Evolutionary conservation across 208 protist species (phyloP), one percentile per base, ranked within the genome.

Genomic region (Leishmania amazonensis): DNA sequence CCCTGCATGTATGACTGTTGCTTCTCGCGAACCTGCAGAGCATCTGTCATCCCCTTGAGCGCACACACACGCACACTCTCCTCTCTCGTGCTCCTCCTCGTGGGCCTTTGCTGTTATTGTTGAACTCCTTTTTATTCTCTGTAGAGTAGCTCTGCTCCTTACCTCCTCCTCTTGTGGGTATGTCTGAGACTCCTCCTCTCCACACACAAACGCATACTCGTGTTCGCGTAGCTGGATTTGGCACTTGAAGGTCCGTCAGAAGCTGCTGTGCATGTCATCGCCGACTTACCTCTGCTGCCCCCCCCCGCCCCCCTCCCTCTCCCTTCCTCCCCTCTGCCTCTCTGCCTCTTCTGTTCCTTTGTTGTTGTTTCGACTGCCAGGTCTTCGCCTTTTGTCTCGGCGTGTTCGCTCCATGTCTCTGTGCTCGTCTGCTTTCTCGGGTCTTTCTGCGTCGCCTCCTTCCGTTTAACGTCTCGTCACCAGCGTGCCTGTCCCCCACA

Each of bases 1-100:
- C 38, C 70, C 49, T 76, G 73, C 42, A 31, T 79, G 62, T 79
- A 45, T 80, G 72, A 53, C n/a, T 79, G 60, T 42, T 31, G 75
- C 17, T 49, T 15, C 38, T 62, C 7, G 49, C 21, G 21, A 47
- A 24, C 40, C 40, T 72, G 40, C 40, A 42, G n/a, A 49, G 15
- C 67, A 72, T 72, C 67, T 28, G 40, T 5, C 67, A 0, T 35
- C 35, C 24, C 6, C 28, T 74, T 9, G n/a, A 42, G 24, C 68
- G 21, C 65, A 53, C 19, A 28, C 42, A 40, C 68, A n/a, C 45
- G 0, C 47, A 8, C 47, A 24, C 47, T 8, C 71, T 28, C 71
- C 42, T 53, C 71, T 53, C 28, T n/a, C 31, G 40, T n/a, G 13
- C 49, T 15, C 15, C 31, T 17, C 49, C 70, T 53, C 28, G 24